Conservation (phyloP, 495 filamentous ascomycete genomes). For the Usnea hakonensis region DNA sequence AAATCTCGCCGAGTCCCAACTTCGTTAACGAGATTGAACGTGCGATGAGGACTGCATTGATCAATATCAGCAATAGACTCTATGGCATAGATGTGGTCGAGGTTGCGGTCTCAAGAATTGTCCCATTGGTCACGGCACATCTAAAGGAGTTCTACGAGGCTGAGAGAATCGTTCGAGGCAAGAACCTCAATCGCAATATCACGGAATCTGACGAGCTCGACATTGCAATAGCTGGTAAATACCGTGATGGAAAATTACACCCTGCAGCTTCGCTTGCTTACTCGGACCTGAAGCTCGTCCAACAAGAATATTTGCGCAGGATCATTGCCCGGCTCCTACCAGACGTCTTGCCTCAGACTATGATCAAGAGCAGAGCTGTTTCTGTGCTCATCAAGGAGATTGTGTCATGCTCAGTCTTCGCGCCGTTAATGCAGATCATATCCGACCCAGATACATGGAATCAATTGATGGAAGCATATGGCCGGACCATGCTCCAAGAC, state of each 20-base stretch:
- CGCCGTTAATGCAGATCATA: constrained; percentile 60
- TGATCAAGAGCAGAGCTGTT: constrained; percentile 72
- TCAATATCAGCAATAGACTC: constrained; percentile 59
- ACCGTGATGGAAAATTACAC: constrained; percentile 81
- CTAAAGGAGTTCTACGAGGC: constrained; percentile 86
- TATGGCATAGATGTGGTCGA: constrained; percentile 70
- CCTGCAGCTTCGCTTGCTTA: constrained; percentile 75
- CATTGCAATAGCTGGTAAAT: constrained; percentile 87
- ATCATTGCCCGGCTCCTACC: constrained; percentile 64
- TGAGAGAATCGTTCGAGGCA: constrained; percentile 77
- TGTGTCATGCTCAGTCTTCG: constrained; percentile 65
- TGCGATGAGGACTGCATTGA: constrained; percentile 65
- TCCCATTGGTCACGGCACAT: constrained; percentile 86
- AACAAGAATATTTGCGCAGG: constrained; percentile 80
- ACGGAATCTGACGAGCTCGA: constrained; percentile 96
- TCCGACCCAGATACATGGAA: constrained; percentile 97
- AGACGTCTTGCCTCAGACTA: constrained; percentile 60
- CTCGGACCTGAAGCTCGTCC: constrained; percentile 69
- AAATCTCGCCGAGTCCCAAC: constrained; percentile 70
- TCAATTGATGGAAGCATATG: constrained; percentile 84
- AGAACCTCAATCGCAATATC: constrained; percentile 75
- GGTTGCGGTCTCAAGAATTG: constrained; percentile 66
- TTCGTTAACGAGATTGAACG: constrained; percentile 83
- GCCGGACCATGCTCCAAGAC: constrained; percentile 82
- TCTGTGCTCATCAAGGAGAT: constrained; percentile 77